These are phyloP conservation scores for Pseudotsuga menziesii DNA, from an alignment of 75 land plant species.

Conservation along the genomic window DNA sequence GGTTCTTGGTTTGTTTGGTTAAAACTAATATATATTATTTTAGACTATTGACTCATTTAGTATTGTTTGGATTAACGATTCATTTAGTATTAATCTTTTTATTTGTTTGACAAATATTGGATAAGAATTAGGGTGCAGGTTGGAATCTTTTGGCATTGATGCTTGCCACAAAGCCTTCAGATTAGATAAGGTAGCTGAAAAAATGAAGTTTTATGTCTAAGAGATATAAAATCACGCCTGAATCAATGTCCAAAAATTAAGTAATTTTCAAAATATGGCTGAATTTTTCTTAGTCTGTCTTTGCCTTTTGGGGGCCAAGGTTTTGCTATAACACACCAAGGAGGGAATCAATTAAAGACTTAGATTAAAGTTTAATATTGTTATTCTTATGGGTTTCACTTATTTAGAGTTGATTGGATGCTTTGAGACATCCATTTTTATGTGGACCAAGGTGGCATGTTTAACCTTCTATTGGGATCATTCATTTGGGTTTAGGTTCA, in stretches of 20 bases:
- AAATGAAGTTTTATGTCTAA: neutral
- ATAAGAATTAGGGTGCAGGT: conserved; percentile 86
- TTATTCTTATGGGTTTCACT: neutral
- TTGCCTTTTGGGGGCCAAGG: neutral
- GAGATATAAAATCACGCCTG: neutral
- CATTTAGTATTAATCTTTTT: too few relatives aligned
- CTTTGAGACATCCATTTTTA: conserved; percentile 84
- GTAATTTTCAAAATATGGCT: neutral
- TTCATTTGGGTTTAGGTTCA: conserved; percentile 91
- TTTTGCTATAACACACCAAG: neutral
- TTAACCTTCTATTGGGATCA: conserved; percentile 67
- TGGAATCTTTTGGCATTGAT: conserved; percentile 72
- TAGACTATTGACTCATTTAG: too few relatives aligned
- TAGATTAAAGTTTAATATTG: neutral
- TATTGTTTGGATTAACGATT: too few relatives aligned
- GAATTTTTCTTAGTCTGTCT: neutral
- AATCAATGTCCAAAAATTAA: neutral
- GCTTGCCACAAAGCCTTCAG: conserved; percentile 65
- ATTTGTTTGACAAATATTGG: conserved; percentile 43
- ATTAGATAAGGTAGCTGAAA: conserved; percentile 70
- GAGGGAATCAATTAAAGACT: neutral
- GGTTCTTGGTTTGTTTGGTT: too few relatives aligned
- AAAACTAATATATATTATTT: too few relatives aligned
- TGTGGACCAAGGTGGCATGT: conserved; percentile 93
- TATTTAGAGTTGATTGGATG: conserved; percentile 68